Evolutionary conservation across 179 eudicot genomes (phyloP).

Genomic region (Corrigiola litoralis): DNA sequence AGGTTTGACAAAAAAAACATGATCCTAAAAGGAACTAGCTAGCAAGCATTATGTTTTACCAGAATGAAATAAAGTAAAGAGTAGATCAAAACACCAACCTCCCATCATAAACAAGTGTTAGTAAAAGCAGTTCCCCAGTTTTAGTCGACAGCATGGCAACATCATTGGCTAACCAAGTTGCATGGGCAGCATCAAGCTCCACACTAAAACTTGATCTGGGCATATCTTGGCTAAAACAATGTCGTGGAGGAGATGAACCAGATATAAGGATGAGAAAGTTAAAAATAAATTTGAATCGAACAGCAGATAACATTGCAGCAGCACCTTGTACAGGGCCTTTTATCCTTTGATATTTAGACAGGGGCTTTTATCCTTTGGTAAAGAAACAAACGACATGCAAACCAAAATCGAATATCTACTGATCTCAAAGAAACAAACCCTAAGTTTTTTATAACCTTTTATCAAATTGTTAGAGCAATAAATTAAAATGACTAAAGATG

Average conservation of each 20-base stretch:
- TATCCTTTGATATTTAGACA: too few relatives aligned
- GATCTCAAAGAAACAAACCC: too few relatives aligned
- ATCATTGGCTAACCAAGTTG: slow-evolving; percentile 91
- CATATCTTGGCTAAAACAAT: slow-evolving; percentile 68
- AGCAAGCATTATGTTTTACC: background rate
- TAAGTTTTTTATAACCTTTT: too few relatives aligned
- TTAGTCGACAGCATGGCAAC: slow-evolving; percentile 91
- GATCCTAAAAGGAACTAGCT: background rate
- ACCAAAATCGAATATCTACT: too few relatives aligned
- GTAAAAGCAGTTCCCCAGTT: slow-evolving; percentile 81
- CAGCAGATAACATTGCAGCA: background rate
- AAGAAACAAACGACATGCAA: too few relatives aligned
- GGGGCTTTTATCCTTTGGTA: too few relatives aligned
- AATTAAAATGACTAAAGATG: too few relatives aligned
- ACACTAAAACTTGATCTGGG: slow-evolving; percentile 69
- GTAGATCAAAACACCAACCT: slow-evolving; percentile 44
- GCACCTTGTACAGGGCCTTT: too few relatives aligned
- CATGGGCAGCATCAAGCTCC: slow-evolving; percentile 97
- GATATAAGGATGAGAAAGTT: background rate
- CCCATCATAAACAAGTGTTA: slow-evolving; percentile 94
- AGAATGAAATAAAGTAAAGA: background rate
- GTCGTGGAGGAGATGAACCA: background rate
- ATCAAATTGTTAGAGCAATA: too few relatives aligned
- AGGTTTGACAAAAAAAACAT: background rate
- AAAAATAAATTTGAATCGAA: background rate